A percentile compares a stretch with the other conserved stretches of the same genome.
phyloP scores from a whole-genome alignment of 139 green algal genomes.

The Tetradesmus obliquus region DNA sequence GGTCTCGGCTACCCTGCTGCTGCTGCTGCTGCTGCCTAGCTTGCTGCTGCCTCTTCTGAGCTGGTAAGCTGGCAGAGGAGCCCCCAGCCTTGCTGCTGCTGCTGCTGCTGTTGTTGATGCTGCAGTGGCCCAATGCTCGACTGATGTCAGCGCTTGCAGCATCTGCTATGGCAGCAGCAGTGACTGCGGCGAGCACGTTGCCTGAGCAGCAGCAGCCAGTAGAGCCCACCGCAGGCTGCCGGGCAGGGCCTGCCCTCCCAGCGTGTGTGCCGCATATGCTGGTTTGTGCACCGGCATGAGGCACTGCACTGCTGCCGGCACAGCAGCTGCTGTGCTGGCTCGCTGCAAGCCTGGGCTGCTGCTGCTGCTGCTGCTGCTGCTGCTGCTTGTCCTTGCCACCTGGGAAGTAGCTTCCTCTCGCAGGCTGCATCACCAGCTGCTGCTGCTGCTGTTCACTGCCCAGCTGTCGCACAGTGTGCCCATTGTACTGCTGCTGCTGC shows the following conservation, averaged over 20 bases:
- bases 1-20: neutral
- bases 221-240: neutral
- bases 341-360: neutral
- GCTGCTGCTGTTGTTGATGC: neutral
- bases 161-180: neutral
- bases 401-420: neutral
- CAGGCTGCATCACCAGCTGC: neutral
- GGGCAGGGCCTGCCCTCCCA: neutral
- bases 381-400: neutral
- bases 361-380: neutral
- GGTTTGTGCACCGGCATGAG: neutral
- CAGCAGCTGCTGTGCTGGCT: neutral
- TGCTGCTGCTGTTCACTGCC: neutral
- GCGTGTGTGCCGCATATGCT: neutral
- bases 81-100: neutral
- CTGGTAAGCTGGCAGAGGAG: neutral
- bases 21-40: neutral
- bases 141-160: neutral
- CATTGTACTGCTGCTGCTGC: conserved; percentile 5
- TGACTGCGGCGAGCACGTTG: neutral
- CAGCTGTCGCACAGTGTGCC: neutral
- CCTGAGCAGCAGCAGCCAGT: conserved; percentile 24
- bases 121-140: neutral
- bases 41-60: neutral
- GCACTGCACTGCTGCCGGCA: neutral